phyloP scores from a whole-genome alignment of 2,329 filamentous ascomycete genomes.

The Endoconidiophora laricicola region DNA sequence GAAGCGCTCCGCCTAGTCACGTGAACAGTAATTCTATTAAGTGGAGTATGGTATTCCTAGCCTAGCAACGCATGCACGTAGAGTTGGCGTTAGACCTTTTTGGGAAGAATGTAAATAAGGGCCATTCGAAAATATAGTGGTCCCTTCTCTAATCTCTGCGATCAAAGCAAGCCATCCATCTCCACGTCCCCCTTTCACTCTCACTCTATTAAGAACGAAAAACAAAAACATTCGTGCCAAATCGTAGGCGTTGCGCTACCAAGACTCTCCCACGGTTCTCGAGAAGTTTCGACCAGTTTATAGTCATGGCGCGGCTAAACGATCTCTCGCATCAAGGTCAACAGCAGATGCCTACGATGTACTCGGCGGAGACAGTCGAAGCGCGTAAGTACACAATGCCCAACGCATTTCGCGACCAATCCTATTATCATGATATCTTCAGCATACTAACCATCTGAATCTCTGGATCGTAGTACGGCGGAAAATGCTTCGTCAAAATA shows the following conservation, averaged over 20 bases:
- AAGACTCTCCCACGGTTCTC: too few species aligned
- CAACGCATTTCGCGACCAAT: not conserved
- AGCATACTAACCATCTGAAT: slow-evolving; percentile 5
- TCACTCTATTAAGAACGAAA: too few species aligned
- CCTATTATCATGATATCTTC: not conserved
- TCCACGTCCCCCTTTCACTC: not conserved
- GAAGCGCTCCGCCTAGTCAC: too few species aligned
- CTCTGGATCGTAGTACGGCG: slow-evolving; percentile 44
- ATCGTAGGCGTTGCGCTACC: too few species aligned
- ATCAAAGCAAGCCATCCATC: not conserved
- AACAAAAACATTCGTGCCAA: too few species aligned
- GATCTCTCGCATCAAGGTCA: slow-evolving; percentile 43
- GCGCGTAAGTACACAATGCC: slow-evolving; percentile 38
- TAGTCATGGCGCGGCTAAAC: slow-evolving; percentile 65
- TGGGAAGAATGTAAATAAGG: slow-evolving; percentile 17
- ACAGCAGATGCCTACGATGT: slow-evolving; percentile 7
- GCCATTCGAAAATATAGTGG: slow-evolving; percentile 6
- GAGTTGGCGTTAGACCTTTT: slow-evolving; percentile 14
- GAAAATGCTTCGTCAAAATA: slow-evolving; percentile 67
- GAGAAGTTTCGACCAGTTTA: slow-evolving; percentile 15
- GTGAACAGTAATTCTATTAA: too few species aligned
- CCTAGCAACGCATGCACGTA: not conserved
- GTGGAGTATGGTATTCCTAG: not conserved
- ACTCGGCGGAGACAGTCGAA: slow-evolving; percentile 44
- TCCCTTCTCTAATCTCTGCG: not conserved